Base-by-base conservation (phyloP, 345 rosid genomes). In the Ceriops zippeliana region DNA sequence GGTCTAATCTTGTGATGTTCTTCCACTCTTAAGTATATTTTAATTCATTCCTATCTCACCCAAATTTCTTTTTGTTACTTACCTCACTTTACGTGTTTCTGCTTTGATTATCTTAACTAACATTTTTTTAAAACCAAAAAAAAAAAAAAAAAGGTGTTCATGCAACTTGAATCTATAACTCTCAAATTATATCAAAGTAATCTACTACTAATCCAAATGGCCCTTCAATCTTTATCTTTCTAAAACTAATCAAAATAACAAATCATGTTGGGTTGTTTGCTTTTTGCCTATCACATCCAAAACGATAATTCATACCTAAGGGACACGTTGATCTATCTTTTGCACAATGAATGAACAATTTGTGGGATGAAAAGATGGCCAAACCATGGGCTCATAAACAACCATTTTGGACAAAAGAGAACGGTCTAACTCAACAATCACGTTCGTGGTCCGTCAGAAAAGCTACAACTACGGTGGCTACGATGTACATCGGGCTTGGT, bases 251-350 rank as follows among this genome's bases (percentile, higher is more conserved):
- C 10, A 7, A 34, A 34, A 1, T 34, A 34, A 2, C 10, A 34
- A 34, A 7, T 30, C 11, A 61, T 52, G 37, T 52, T 42, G 35
- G 5, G 31, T 26, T 28, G 37, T 26, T 70, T 10, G 15, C 46
- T 38, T 9, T 9, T 38, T 9, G 46, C 24, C 9, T 46, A 10
- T 71, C 69, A 72, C 75, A 65, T 58, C 58, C 62, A 37, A 60
- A 20, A 20, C 0, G 3, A 20, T 32, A 26, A 35, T 20, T 24
- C 62, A 19, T 22, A 17, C 22, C 22, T 35, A 20, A 51, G 24
- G 65, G 31, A 52, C 47, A 21, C n/a, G 20, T 3, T 70, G 6
- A 34, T 52, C 53, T 61, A 24, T 63, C 38, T 20, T 63, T 28
- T 20, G 42, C 28, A 20, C 32, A 70, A 42, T 63, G 6, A 54